Evolutionary conservation across 2,329 filamentous ascomycete species (phyloP).

Genomic region (Tolypocladium capitatum): DNA sequence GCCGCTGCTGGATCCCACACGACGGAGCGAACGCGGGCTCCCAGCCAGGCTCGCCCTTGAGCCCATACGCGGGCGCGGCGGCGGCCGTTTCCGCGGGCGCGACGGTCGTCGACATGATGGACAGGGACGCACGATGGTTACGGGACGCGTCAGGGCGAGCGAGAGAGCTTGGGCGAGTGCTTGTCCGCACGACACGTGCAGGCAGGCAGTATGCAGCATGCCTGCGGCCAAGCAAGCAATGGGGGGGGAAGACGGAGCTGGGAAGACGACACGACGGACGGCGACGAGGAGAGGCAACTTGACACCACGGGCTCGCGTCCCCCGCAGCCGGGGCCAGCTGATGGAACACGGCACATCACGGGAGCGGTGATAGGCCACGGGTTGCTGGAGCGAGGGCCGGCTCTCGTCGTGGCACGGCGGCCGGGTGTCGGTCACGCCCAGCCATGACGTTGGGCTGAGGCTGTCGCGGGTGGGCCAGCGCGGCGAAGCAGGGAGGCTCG

Average conservation of each 20-base stretch:
- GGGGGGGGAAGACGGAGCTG: background rate
- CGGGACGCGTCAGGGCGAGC: background rate
- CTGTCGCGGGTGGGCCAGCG: background rate
- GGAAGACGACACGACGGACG: too few species aligned
- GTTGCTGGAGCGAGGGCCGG: background rate
- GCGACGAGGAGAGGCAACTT: too few species aligned
- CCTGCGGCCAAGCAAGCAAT: background rate
- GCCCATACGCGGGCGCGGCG: constrained; percentile 8
- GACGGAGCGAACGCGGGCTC: background rate
- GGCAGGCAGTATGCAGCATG: too few species aligned
- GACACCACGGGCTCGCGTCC: background rate
- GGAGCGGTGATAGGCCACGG: background rate
- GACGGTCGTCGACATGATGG: constrained; percentile 14
- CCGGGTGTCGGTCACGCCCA: constrained; percentile 1
- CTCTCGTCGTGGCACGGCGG: background rate
- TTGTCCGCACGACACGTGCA: background rate
- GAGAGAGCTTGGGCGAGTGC: background rate
- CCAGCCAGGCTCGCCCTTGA: constrained; percentile 3
- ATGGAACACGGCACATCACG: background rate
- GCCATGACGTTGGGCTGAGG: constrained; percentile 17
- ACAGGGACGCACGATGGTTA: background rate
- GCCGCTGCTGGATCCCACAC: constrained; percentile 28
- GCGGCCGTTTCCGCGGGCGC: constrained; percentile 13
- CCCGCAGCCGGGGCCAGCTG: background rate
- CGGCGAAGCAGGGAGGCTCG: background rate